Evolutionary conservation across 768 basidiomycete species (phyloP), one percentile per base, ranked within the genome.

Genomic region (Leccinum subtestaceum): DNA sequence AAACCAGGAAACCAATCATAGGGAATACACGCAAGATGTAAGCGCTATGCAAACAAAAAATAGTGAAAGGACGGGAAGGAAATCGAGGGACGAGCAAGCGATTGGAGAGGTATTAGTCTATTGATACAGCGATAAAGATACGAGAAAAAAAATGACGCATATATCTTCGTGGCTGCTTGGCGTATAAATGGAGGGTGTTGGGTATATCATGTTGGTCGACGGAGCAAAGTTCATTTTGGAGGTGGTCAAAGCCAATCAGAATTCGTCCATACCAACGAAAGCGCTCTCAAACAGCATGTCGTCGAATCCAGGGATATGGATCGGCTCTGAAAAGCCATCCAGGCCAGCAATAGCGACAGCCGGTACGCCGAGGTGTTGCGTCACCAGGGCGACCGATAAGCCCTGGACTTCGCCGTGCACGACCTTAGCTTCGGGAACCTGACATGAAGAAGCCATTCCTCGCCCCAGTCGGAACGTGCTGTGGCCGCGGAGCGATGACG

Each of bases 401-500:
- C 47, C 61, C 8, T 4, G 51, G 19, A 59, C 9, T 3, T 66
- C 56, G 5, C 51, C 25, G 10, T 21, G n/a, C 0, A n/a, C 3
- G 6, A 19, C 1, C 50, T 66, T 66, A 25, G 29, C 27, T 2
- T 63, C 65, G 0, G 52, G 3, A 2, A 5, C 27, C 2, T 57
- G 46, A 46, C 43, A 66, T 1, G 55, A 15, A 8, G 52, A 9
- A 3, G 54, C 3, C 2, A 40, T 40, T 9, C 69, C 67, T 11
- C 11, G 50, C 5, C 0, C 48, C 55, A 0, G 27, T 50, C 5
- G 58, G 38, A 2, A 45, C 56, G 12, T 64, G 64, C 36, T 71
- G 69, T 2, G 68, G 70, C 21, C 63, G 67, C 1, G 71, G 74
- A 15, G 73, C 73, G 17, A 63, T 23, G n/a, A 75, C 27, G 0